Evolutionary conservation across 495 filamentous ascomycete species (phyloP), one percentile per base, ranked within the genome.

Genomic region (Staphylotrichum tortipilum): DNA sequence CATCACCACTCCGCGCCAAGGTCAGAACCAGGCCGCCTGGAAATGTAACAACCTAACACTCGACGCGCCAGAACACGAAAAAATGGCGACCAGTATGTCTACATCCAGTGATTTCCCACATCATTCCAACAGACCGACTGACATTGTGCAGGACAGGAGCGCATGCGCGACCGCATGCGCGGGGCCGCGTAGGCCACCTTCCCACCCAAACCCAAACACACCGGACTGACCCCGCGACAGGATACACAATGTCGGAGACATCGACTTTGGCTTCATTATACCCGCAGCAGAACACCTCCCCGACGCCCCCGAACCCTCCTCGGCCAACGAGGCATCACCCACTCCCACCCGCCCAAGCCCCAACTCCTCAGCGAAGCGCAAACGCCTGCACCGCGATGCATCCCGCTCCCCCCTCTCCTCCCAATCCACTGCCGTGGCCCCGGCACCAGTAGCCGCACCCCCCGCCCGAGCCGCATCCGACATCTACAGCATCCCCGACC

Each of bases 111-210:
- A n/a, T n/a, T n/a, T n/a, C n/a, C n/a, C n/a, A n/a, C n/a, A n/a
- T n/a, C n/a, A n/a, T n/a, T n/a, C n/a, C n/a, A n/a, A n/a, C n/a
- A n/a, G n/a, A n/a, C 12, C 0, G 37, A 12, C 47, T 55, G 23
- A 54, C 39, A 41, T 35, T 28, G 15, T 33, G 7, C 23, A 62
- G 52, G 72, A 61, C 64, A 73, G 56, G 72, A 74, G 60, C 72
- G 72, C 52, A 66, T 74, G 65, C 67, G 67, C 50, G 66, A 72
- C 58, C 72, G 72, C 63, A 73, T 75, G 65, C 71, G 72, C 51
- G 72, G 72, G 22, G 72, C 72, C 41, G 65, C 63, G 71, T 74
- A 67, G 45, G 62, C 48, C 15, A 19, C 2, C 14, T 9, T 17
- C 26, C 26, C 8, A 8, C n/a, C 31, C n/a, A n/a, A n/a, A n/a